phyloP scores from a whole-genome alignment of 352 stramenopile genomes.

The Elongisporangium undulatum region DNA sequence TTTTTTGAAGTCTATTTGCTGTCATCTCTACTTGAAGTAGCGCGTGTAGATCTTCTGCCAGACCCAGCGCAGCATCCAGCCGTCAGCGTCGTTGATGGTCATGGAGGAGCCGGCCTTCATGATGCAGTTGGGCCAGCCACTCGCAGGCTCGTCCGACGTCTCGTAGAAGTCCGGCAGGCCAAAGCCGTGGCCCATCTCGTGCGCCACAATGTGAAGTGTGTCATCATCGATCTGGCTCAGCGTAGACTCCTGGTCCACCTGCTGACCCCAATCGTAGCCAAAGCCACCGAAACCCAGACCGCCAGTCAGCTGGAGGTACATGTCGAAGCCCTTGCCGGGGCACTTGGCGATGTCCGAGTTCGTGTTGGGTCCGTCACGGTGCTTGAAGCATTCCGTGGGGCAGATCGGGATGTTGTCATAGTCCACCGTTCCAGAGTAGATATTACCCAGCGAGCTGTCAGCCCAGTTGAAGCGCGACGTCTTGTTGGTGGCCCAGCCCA shows the following conservation, averaged over 20 bases:
- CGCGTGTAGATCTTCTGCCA: constrained; percentile 19
- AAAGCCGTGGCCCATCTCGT: constrained; percentile 4
- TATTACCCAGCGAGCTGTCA: constrained; percentile 7
- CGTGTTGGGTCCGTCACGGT: constrained; percentile 10
- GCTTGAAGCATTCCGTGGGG: constrained; percentile 14
- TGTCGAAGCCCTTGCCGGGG: no score
- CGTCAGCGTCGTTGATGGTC: constrained; percentile 19
- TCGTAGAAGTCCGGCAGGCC: constrained; percentile 11
- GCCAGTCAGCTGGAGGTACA: no score
- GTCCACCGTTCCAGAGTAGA: constrained; percentile 8
- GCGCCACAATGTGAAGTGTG: constrained; percentile 5
- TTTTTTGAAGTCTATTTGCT: no score
- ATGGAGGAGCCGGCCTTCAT: constrained; percentile 19
- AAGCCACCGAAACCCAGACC: no score
- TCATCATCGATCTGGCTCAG: constrained; percentile 6
- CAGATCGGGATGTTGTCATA: constrained; percentile 7
- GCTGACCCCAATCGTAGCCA: no score
- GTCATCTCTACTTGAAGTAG: constrained; percentile 14
- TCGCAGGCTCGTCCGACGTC: constrained; percentile 2
- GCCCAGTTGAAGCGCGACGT: constrained; percentile 13
- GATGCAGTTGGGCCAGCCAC: constrained; percentile 18
- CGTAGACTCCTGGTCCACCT: background rate
- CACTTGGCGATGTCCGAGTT: no score
- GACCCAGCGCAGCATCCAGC: constrained; percentile 28
- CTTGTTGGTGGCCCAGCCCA: constrained; percentile 16